Conservation (phyloP, 441 rosid genomes). For the Bocquillonia castaneifolia region DNA sequence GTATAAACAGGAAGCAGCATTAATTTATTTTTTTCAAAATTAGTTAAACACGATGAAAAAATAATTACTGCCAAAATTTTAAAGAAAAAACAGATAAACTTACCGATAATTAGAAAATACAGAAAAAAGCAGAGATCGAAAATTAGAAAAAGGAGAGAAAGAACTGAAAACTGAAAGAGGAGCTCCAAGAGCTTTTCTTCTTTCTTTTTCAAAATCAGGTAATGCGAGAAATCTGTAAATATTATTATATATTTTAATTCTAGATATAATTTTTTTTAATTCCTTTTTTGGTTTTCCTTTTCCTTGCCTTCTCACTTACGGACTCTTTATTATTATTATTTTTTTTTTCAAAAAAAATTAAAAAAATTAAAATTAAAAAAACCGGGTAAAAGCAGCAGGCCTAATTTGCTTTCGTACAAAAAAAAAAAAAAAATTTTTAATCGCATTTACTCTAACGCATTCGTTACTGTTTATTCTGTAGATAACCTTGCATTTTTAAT, state of each 20-base stretch:
- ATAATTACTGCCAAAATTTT: conserved; percentile 16
- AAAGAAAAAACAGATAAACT: conserved; percentile 31
- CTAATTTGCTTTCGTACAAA: background rate
- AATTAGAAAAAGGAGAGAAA: conserved; percentile 17
- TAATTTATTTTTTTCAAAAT: conserved; percentile 4
- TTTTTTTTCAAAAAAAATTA: no score
- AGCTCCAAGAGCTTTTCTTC: conserved; percentile 17
- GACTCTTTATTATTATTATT: background rate
- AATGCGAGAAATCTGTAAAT: conserved; percentile 28
- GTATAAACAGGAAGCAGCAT: conserved; percentile 11
- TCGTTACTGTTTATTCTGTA: no score
- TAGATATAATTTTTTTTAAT: background rate
- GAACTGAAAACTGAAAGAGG: conserved; percentile 16
- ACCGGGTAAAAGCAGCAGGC: no score
- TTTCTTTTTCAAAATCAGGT: background rate
- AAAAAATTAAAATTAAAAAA: background rate
- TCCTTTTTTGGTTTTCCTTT: background rate
- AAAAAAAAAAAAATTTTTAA: no score
- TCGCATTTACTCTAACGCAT: no score
- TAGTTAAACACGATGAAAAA: conserved; percentile 1
- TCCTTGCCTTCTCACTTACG: conserved; percentile 7
- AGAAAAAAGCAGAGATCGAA: conserved; percentile 15
- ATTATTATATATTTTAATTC: conserved; percentile 10
- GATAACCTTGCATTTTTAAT: no score
- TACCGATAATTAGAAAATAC: conserved; percentile 38